Percentiles rank a stretch among this genome's conserved stretches.
Conservation (phyloP, 164 flowering plant genomes). For the Annona squamosa region DNA sequence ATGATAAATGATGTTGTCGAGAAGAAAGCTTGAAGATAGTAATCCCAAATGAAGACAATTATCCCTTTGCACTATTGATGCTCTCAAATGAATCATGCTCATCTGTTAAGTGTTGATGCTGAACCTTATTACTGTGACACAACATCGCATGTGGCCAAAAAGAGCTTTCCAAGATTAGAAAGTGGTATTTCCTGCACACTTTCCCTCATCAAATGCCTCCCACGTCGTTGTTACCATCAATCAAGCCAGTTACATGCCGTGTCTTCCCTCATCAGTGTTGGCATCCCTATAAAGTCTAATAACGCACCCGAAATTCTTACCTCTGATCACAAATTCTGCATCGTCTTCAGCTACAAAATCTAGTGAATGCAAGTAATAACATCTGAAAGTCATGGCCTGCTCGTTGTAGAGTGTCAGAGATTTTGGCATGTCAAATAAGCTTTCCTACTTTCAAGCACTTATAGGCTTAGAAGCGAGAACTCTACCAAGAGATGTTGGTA, state of each 20-base stretch:
- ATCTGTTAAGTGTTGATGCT: constrained; percentile 9
- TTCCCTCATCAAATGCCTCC: constrained; percentile 16
- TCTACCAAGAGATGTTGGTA: constrained; percentile 78
- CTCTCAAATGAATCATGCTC: constrained; percentile 27
- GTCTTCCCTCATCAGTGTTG: constrained; percentile 25
- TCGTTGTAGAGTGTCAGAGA: no score
- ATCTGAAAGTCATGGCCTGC: no score
- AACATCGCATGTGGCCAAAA: constrained; percentile 81
- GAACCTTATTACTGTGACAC: constrained; percentile 29
- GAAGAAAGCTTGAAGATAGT: no score
- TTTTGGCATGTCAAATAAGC: constrained; percentile 25
- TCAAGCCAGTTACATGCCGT: constrained; percentile 44
- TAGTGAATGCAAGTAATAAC: no score
- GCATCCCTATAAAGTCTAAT: no score
- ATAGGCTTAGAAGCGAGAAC: constrained; percentile 75
- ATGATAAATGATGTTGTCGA: no score
- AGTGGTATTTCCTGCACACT: constrained; percentile 64
- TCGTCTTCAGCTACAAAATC: no score
- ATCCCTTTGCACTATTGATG: constrained; percentile 1
- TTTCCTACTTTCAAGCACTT: constrained; percentile 86
- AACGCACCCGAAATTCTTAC: no score
- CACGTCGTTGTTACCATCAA: no score
- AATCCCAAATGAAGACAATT: no score
- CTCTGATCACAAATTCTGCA: no score
- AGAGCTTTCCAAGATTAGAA: constrained; percentile 71